A percentile compares a stretch with the other conserved stretches of the same genome.
Evolutionary conservation across 495 filamentous ascomycete species (phyloP).

Genomic region (Podospora fimiseda): DNA sequence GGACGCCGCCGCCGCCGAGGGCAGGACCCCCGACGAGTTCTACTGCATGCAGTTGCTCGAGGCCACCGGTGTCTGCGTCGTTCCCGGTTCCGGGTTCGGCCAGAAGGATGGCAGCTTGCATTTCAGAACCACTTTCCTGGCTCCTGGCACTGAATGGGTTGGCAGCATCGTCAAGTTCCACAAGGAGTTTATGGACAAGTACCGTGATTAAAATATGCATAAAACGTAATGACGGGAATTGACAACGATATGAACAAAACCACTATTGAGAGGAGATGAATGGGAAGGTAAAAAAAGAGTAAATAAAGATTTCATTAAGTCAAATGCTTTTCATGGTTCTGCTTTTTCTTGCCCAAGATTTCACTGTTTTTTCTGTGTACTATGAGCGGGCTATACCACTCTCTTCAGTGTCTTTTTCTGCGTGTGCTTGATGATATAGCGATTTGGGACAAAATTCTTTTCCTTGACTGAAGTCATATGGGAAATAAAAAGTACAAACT

Average conservation of each 20-base stretch:
- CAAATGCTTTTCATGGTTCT: too few relatives aligned
- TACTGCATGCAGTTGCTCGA: slow-evolving; percentile 88
- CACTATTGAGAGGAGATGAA: not conserved
- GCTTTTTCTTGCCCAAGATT: too few relatives aligned
- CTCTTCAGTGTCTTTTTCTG: too few relatives aligned
- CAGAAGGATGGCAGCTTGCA: slow-evolving; percentile 88
- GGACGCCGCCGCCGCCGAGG: slow-evolving; percentile 65
- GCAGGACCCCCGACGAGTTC: slow-evolving; percentile 78
- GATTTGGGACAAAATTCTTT: too few relatives aligned
- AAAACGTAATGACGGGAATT: not conserved
- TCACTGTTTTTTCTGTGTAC: too few relatives aligned
- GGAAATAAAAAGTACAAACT: too few relatives aligned
- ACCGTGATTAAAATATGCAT: slow-evolving; percentile 27
- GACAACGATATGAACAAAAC: not conserved
- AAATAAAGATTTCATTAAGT: not conserved
- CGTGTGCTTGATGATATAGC: too few relatives aligned
- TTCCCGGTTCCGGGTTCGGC: slow-evolving; percentile 87
- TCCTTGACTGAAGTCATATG: too few relatives aligned
- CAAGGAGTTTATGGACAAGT: slow-evolving; percentile 84
- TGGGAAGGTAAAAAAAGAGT: not conserved
- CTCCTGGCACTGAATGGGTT: slow-evolving; percentile 93
- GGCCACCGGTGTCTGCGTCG: slow-evolving; percentile 91
- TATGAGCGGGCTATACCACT: too few relatives aligned
- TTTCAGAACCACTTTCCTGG: slow-evolving; percentile 95
- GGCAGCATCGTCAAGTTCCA: slow-evolving; percentile 85